Evolutionary conservation across 2,329 filamentous ascomycete genomes (phyloP).

Genomic region (Zasmidium angulare): DNA sequence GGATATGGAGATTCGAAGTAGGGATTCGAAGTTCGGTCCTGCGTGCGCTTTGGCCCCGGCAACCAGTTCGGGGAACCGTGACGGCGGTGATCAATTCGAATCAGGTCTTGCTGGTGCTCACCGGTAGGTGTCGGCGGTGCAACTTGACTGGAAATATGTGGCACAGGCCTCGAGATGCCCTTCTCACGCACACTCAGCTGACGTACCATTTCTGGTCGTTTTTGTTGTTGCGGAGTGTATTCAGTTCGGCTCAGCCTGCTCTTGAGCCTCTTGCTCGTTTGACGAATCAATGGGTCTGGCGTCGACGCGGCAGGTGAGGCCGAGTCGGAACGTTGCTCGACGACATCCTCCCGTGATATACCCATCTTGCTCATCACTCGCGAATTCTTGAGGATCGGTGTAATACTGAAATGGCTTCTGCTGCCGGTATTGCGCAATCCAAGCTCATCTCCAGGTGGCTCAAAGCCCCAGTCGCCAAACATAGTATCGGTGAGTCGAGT

Average conservation of each 20-base stretch:
- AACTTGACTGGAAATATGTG: conserved; percentile 5
- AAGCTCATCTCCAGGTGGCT: neutral
- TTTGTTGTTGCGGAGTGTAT: neutral
- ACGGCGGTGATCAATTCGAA: neutral
- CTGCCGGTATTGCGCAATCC: conserved; percentile 5
- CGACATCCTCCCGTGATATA: conserved; percentile 2
- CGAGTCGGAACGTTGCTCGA: neutral
- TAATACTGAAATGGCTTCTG: conserved; percentile 17
- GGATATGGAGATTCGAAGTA: neutral
- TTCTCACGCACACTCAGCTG: conserved; percentile 9
- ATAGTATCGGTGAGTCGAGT: conserved; percentile 3
- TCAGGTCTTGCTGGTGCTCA: neutral
- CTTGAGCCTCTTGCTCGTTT: neutral
- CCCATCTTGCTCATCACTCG: conserved; percentile 13
- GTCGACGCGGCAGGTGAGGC: neutral
- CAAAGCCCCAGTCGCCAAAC: conserved; percentile 5
- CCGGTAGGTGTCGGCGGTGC: neutral
- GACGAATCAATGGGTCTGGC: neutral
- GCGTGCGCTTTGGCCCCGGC: neutral
- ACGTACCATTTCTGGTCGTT: conserved; percentile 1
- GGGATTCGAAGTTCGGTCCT: neutral
- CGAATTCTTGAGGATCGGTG: conserved; percentile 6
- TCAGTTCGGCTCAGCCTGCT: conserved; percentile 1
- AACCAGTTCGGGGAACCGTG: conserved; percentile 5
- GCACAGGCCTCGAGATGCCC: conserved; percentile 13